These are phyloP conservation scores for Xylaria bambusicola DNA, from an alignment of 495 filamentous ascomycete genomes.

Conservation along the genomic window DNA sequence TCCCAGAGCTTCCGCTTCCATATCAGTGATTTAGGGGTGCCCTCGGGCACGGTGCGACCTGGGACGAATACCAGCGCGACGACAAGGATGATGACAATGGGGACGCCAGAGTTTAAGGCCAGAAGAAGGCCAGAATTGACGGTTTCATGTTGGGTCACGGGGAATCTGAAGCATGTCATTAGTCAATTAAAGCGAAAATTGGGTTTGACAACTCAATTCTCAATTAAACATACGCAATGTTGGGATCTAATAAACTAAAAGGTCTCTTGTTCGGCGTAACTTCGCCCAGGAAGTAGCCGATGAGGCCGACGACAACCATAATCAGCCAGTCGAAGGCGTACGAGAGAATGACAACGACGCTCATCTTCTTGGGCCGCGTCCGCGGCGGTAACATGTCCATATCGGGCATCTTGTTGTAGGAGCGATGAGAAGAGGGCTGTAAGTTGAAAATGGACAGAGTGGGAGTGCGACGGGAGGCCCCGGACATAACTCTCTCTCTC, in stretches of 20 bases:
- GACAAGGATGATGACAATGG: constrained; percentile 65
- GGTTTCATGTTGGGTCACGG: constrained; percentile 72
- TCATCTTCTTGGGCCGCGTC: constrained; percentile 29
- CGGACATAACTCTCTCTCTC: constrained; percentile 7
- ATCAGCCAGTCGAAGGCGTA: constrained; percentile 53
- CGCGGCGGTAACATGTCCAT: constrained; percentile 19
- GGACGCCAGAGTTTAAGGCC: constrained; percentile 58
- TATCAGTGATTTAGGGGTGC: constrained; percentile 62
- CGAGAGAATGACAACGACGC: constrained; percentile 37
- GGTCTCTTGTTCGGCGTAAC: constrained; percentile 60
- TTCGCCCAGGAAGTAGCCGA: constrained; percentile 50
- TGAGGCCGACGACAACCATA: constrained; percentile 38
- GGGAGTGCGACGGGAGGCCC: constrained; percentile 13
- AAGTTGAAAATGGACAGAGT: constrained; percentile 5
- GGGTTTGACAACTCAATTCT: no score
- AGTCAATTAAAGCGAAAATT: background rate
- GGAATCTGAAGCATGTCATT: constrained; percentile 61
- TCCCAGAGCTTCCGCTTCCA: constrained; percentile 82
- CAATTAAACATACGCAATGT: constrained; percentile 43
- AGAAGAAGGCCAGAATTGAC: constrained; percentile 62
- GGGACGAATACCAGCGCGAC: constrained; percentile 71
- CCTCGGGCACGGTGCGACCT: constrained; percentile 64
- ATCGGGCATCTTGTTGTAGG: constrained; percentile 35
- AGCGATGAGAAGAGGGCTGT: background rate
- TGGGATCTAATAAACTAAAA: constrained; percentile 48